Conservation (phyloP, 2,329 filamentous ascomycete genomes). For the Cladobotryum mycophilum region DNA sequence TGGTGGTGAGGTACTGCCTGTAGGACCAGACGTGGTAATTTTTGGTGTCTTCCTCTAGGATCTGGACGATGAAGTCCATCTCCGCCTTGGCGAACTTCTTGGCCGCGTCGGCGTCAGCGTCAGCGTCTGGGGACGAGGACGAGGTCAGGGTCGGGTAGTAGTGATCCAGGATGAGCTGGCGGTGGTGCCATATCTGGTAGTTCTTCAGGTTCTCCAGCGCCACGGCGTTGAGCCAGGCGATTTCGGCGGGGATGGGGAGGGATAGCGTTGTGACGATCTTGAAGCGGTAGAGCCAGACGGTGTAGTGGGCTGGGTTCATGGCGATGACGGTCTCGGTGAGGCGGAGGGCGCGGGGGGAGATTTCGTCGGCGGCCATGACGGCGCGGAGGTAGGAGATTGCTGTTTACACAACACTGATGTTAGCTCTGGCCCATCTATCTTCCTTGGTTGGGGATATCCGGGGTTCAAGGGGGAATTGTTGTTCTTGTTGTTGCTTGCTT, state of each 20-base stretch:
- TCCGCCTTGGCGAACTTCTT: slow-evolving; percentile 58
- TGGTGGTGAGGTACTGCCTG: slow-evolving; percentile 63
- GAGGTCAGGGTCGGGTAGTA: slow-evolving; percentile 54
- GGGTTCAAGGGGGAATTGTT: slow-evolving; percentile 4
- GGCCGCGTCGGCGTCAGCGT: slow-evolving; percentile 51
- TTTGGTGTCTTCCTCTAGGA: slow-evolving; percentile 83
- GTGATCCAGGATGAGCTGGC: slow-evolving; percentile 58
- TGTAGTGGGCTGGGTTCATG: slow-evolving; percentile 96
- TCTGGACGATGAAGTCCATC: slow-evolving; percentile 66
- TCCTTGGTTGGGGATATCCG: not conserved
- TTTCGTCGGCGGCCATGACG: slow-evolving; percentile 83
- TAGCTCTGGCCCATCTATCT: not conserved
- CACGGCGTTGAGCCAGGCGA: slow-evolving; percentile 79
- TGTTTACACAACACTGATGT: slow-evolving; percentile 20
- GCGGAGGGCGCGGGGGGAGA: slow-evolving; percentile 67
- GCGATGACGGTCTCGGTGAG: slow-evolving; percentile 86
- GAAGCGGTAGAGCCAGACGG: slow-evolving; percentile 94
- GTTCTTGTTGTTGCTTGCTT: not conserved
- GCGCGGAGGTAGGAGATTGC: slow-evolving; percentile 90
- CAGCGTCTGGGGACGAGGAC: too few species aligned
- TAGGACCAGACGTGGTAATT: slow-evolving; percentile 99
- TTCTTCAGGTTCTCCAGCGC: slow-evolving; percentile 87
- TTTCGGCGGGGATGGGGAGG: slow-evolving; percentile 62
- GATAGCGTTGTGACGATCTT: slow-evolving; percentile 64
- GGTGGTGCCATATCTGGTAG: slow-evolving; percentile 93